Base-by-base conservation (phyloP, 2,329 filamentous ascomycete species). In the Colletotrichum plurivorum region DNA sequence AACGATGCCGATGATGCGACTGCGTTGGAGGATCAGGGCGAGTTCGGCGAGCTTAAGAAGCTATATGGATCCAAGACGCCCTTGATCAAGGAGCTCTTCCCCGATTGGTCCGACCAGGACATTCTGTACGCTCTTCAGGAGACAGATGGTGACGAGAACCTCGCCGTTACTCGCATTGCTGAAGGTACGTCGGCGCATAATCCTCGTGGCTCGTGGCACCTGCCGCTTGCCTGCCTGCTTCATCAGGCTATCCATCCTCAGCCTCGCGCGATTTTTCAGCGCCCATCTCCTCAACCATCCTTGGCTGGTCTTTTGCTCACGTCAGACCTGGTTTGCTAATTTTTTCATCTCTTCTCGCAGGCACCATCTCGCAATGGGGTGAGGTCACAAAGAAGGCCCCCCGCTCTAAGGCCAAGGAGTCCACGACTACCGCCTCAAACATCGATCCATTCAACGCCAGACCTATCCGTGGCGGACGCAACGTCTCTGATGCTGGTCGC, bases 71-170 rank as follows among this genome's bases (percentile, higher is more conserved):
- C 85, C 77, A 93, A 95, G 84, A 89, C 97, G 75, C 86, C 87
- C 71, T 90, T 92, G 76, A 90, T 99, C 80, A 94, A 94, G 84
- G 95, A 97, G 81, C 91, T 98, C 84, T 98, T 97, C 85, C 90
- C 94, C 69, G 92, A 94, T 82, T 98, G 95, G 96, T 95, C 94
- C 75, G 94, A 97, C 78, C 94, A 95, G 81, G 95, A 98, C 81
- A 90, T 98, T 72, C 90, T 98, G 73, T 96, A 96, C 80, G 95
- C 95, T 71, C 87, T 99, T 69, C 90, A 97, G 81, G 96, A 99
- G 85, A 92, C 92, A 65, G 89, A 93, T 76, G 93, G 93, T 76
- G 93, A 96, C 81, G 86, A 94, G 76, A 88, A 92, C 75, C 83
- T 89, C 75, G 90, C 93, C 73, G 92, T 93, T 78, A 90, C 92